Percentiles rank a stretch among this genome's conserved stretches.
These are phyloP conservation scores for Quercus variabilis DNA, from an alignment of 306 rosid species.

Conservation along the genomic window DNA sequence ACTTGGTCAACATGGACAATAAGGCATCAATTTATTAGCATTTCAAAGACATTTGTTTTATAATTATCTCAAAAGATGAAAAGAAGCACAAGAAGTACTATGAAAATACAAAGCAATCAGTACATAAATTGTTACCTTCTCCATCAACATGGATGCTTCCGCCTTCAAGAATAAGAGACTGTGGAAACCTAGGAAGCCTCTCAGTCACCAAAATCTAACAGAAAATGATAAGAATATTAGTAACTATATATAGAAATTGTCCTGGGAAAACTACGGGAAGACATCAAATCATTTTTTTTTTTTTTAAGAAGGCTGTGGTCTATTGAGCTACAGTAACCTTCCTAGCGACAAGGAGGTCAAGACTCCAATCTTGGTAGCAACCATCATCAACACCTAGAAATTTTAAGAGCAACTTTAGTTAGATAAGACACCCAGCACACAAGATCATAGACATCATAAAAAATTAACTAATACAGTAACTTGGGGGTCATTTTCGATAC, in stretches of 20 bases:
- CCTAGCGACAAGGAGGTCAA: slow-evolving; percentile 56
- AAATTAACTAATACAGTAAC: not conserved
- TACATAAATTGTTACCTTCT: slow-evolving; percentile 56
- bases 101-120: slow-evolving; percentile 1
- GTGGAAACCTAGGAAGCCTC: slow-evolving; percentile 68
- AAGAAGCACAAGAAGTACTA: not conserved
- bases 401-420: slow-evolving; percentile 3
- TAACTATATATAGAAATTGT: not conserved
- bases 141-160: slow-evolving; percentile 99
- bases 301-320: not conserved
- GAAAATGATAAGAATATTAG: slow-evolving; percentile 17
- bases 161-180: slow-evolving; percentile 82
- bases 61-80: slow-evolving; percentile 5
- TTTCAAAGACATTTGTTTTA: not conserved
- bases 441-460: not conserved
- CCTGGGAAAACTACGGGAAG: not conserved
- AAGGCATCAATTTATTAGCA: not conserved
- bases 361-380: slow-evolving; percentile 81
- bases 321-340: slow-evolving; percentile 47
- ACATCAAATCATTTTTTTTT: not conserved
- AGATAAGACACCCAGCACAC: slow-evolving; percentile 6
- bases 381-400: slow-evolving; percentile 67
- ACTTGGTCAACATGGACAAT: not conserved
- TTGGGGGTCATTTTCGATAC: not conserved
- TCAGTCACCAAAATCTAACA: slow-evolving; percentile 70